phyloP scores from a whole-genome alignment of 2,329 filamentous ascomycete genomes.

The Colletotrichum tanaceti region DNA sequence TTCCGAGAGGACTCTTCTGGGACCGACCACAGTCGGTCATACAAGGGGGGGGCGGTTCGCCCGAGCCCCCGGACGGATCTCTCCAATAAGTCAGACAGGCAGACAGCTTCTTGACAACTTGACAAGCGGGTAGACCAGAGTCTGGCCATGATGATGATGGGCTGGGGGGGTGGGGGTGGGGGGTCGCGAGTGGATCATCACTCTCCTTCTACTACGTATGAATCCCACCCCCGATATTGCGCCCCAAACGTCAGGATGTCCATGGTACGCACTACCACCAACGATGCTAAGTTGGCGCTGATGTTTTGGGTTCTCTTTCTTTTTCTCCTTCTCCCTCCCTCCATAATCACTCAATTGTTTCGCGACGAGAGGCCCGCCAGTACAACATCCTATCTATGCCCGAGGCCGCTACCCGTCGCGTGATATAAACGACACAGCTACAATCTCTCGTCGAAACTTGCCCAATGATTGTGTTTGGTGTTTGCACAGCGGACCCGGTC shows the following conservation, averaged over 20 bases:
- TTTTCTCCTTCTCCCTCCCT: background rate
- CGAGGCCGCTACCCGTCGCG: background rate
- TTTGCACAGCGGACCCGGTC: constrained; percentile 1
- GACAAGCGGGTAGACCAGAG: constrained; percentile 4
- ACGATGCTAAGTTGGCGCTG: constrained; percentile 8
- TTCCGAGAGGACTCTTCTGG: constrained; percentile 20
- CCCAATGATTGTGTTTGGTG: background rate
- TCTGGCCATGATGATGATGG: constrained; percentile 15
- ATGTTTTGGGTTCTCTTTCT: no score
- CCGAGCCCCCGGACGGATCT: background rate
- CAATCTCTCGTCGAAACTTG: background rate
- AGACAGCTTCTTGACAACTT: no score
- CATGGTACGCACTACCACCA: background rate
- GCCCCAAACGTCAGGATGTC: constrained; percentile 13
- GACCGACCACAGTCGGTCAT: background rate
- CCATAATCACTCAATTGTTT: background rate
- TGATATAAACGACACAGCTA: background rate
- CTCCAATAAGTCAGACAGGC: no score
- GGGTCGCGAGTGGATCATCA: constrained; percentile 24
- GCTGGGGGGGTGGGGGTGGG: background rate
- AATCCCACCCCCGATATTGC: constrained; percentile 35
- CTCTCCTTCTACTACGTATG: constrained; percentile 9
- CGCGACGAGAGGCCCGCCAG: background rate
- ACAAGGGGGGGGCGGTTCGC: background rate
- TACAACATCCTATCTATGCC: background rate